A percentile compares a stretch with the other conserved stretches of the same genome.
These are phyloP conservation scores for Blastobotrys apis DNA, from an alignment of 1,139 yeast genomes.

Conservation along the genomic window DNA sequence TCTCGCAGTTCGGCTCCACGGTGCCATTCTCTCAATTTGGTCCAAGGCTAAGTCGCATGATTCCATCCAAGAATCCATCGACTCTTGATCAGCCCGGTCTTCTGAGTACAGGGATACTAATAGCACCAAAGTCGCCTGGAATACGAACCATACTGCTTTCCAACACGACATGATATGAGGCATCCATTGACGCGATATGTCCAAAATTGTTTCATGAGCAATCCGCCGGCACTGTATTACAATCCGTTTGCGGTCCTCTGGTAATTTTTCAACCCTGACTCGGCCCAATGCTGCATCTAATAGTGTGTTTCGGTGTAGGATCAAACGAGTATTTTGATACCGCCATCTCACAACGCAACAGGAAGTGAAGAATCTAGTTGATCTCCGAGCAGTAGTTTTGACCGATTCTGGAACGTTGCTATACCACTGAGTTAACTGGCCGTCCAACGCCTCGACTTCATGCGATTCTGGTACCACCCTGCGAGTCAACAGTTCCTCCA, in stretches of 20 bases:
- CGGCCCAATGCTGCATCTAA: neutral
- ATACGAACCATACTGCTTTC: slow-evolving; percentile 4
- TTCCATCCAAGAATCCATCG: neutral
- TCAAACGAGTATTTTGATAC: neutral
- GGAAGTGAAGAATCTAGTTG: neutral
- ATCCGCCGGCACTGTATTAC: too few species aligned
- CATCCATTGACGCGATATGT: neutral
- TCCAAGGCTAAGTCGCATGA: neutral
- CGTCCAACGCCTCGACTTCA: neutral
- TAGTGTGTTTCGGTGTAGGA: neutral
- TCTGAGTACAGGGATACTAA: neutral
- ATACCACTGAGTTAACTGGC: neutral
- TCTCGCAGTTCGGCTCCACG: slow-evolving; percentile 3
- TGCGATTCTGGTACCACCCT: neutral
- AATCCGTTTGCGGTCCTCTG: too few species aligned
- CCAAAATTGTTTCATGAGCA: neutral
- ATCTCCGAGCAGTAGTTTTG: neutral
- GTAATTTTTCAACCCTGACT: neutral
- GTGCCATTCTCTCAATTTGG: neutral
- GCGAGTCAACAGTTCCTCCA: neutral
- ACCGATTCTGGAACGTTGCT: neutral
- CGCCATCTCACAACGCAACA: neutral
- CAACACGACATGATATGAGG: slow-evolving; percentile 3
- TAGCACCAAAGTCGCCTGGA: slow-evolving; percentile 1
- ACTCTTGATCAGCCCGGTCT: neutral